Conservation (phyloP, 345 rosid species). For the Populus tremula region DNA sequence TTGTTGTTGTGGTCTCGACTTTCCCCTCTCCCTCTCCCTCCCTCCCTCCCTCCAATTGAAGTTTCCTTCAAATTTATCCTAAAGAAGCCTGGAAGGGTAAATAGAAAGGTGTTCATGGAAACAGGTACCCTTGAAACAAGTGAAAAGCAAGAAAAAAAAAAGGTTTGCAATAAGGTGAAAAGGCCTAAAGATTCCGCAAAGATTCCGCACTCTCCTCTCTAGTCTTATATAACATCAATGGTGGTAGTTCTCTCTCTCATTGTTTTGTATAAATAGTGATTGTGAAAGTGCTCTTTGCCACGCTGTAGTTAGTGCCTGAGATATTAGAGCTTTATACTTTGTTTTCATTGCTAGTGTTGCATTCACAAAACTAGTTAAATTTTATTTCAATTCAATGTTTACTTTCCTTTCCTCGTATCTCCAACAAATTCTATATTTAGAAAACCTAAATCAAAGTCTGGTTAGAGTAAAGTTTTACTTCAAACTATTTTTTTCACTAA, state of each 20-base stretch:
- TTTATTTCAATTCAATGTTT: slow-evolving; percentile 7
- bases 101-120: slow-evolving; percentile 23
- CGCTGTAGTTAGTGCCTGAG: slow-evolving; percentile 10
- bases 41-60: neutral
- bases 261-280: slow-evolving; percentile 18
- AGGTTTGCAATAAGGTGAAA: slow-evolving; percentile 24
- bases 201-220: slow-evolving; percentile 18
- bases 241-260: neutral
- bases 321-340: slow-evolving; percentile 1
- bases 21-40: neutral
- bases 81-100: slow-evolving; percentile 13
- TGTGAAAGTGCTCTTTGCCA: slow-evolving; percentile 18
- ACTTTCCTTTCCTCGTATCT: neutral
- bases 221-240: neutral
- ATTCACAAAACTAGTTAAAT: neutral
- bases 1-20: slow-evolving; percentile 12
- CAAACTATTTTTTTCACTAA: no score
- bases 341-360: neutral
- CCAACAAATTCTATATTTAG: neutral
- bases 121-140: slow-evolving; percentile 29
- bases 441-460: no score
- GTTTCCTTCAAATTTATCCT: slow-evolving; percentile 9
- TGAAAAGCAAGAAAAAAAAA: slow-evolving; percentile 6
- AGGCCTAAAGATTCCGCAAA: slow-evolving; percentile 22
- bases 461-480: no score